Evolutionary conservation across 2,329 filamentous ascomycete species (phyloP).

Genomic region (Gaeumannomyces sp.): DNA sequence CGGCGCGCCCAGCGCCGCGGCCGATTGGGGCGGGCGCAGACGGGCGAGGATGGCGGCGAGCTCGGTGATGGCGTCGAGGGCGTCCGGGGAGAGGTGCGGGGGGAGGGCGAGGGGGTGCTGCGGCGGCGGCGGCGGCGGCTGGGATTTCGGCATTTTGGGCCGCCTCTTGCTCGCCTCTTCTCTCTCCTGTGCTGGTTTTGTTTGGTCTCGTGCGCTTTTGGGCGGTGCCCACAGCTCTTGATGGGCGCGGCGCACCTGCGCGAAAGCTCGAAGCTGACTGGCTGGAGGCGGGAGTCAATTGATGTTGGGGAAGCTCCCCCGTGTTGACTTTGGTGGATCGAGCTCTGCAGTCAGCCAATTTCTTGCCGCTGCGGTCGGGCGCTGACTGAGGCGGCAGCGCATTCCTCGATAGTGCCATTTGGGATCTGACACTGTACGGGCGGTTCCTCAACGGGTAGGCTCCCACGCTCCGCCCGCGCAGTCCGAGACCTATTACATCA

Average conservation of each 20-base stretch:
- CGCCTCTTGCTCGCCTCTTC: neutral
- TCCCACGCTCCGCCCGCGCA: too few relatives aligned
- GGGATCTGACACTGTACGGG: too few relatives aligned
- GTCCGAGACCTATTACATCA: too few relatives aligned
- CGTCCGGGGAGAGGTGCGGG: conserved; percentile 67
- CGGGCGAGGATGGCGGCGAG: conserved; percentile 72
- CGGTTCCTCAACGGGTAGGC: too few relatives aligned
- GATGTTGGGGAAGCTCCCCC: neutral
- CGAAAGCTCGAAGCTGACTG: neutral
- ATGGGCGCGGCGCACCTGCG: neutral
- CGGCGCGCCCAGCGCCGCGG: conserved; percentile 25
- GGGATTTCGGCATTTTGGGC: conserved; percentile 1
- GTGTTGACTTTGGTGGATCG: neutral
- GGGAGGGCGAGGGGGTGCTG: conserved; percentile 45
- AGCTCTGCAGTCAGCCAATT: too few relatives aligned
- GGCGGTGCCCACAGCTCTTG: neutral
- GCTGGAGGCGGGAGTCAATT: neutral
- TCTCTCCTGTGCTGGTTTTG: neutral
- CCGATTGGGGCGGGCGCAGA: conserved; percentile 49
- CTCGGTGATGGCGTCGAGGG: conserved; percentile 79
- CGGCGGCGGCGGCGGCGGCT: conserved; percentile 4
- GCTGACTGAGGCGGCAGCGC: too few relatives aligned
- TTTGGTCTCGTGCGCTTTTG: neutral
- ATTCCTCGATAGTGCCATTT: too few relatives aligned
- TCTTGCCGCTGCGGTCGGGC: too few relatives aligned